Evolutionary conservation across 2,329 filamentous ascomycete genomes (phyloP), one percentile per base, ranked within the genome.

Genomic region (Dichotomopilus funicola): DNA sequence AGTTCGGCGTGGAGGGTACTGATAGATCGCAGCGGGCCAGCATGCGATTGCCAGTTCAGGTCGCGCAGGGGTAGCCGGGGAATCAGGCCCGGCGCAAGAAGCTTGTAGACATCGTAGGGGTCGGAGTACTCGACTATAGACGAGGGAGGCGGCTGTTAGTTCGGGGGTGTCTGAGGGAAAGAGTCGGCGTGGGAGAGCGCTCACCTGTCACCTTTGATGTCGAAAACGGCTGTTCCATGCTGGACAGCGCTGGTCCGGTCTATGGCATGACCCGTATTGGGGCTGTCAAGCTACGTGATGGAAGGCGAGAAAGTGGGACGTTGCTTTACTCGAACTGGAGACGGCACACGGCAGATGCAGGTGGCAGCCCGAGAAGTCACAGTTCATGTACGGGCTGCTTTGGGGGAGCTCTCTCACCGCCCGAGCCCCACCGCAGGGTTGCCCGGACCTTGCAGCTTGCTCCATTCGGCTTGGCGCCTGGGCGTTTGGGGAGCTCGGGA

Each of bases 31-130:
- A 97, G 75, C 2, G 94, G 94, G 0, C 94, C 87, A 34, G 87
- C 87, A 59, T 95, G 89, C 11, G 94, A 96, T 71, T 97, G 95
- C 94, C 94, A 99, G 68, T 97, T 90, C 46, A 99, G 83, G 66
- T 97, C 95, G 61, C 86, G 87, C 40, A 99, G 78, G 37, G 94
- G 94, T 0, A 97, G 79, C 53, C 89, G 87, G 43, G 87, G 78
- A 42, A 88, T 78, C 56, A 99, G 78, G 56, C 91, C 85, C 2
- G 89, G 83, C 9, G 87, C 86, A 44, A 97, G 77, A 51, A 92
- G 80, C 57, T 89, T 85, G 73, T 92, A 97, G 61, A 97, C 81
- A 66, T 88, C 86, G 68, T 89, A 88, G 52, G 94, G 92, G 74
- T 99, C 94, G 75, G 88, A 90, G 75, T 96, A 99, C 78, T 97